Evolutionary conservation across 2,329 filamentous ascomycete species (phyloP).

Genomic region (Fusarium algeriense): DNA sequence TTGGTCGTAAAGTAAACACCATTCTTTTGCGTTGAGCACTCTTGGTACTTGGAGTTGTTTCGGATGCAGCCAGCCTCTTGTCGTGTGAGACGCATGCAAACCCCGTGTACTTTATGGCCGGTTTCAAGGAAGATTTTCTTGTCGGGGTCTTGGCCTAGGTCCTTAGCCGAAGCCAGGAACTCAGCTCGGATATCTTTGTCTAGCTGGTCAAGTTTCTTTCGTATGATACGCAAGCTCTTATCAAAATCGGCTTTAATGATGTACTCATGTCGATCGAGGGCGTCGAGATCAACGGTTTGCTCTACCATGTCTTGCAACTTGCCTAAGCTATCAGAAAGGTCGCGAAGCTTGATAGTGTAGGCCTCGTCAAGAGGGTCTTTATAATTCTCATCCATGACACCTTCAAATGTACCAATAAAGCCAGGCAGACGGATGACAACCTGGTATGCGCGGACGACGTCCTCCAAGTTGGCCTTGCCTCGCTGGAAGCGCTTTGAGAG

Average conservation of each 20-base stretch:
- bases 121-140: conserved; percentile 96
- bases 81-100: conserved; percentile 93
- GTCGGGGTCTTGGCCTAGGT: conserved; percentile 91
- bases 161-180: conserved; percentile 79
- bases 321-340: conserved; percentile 80
- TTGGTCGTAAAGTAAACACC: conserved; percentile 97
- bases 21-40: conserved; percentile 98
- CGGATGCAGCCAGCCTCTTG: conserved; percentile 93
- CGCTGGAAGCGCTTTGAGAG: conserved; percentile 95
- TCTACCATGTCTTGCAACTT: conserved; percentile 98
- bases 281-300: conserved; percentile 95
- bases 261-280: conserved; percentile 96
- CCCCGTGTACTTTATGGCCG: conserved; percentile 94
- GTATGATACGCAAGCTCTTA: conserved; percentile 86
- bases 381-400: conserved; percentile 95
- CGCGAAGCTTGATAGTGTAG: conserved; percentile 86
- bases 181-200: conserved; percentile 86
- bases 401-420: conserved; percentile 89
- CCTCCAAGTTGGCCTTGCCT: conserved; percentile 89
- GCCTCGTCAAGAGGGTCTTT: conserved; percentile 86
- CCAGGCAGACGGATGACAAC: conserved; percentile 91
- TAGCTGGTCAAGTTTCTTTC: conserved; percentile 89
- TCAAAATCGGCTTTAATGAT: conserved; percentile 99
- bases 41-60: conserved; percentile 89
- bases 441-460: conserved; percentile 95